phyloP scores from a whole-genome alignment of 495 filamentous ascomycete species.

The Neurospora sublineolata region DNA sequence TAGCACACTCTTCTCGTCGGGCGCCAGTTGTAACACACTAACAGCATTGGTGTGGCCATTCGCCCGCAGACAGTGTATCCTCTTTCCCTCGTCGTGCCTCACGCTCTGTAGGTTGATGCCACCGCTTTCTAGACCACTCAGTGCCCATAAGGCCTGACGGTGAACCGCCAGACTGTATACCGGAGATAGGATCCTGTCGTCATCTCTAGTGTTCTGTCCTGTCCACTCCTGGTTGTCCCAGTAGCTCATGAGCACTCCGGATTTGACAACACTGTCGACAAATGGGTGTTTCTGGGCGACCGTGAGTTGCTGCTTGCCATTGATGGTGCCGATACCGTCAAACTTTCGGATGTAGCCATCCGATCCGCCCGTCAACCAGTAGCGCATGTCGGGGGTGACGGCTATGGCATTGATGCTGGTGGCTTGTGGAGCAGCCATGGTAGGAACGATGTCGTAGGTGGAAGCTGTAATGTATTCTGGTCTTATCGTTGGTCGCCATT shows the following conservation, averaged over 20 bases:
- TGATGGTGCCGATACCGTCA: constrained; percentile 90
- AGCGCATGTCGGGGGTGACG: constrained; percentile 88
- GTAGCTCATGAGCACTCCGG: constrained; percentile 83
- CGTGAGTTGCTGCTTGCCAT: constrained; percentile 85
- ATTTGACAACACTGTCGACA: constrained; percentile 92
- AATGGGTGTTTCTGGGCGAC: constrained; percentile 96
- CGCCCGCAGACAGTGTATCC: constrained; percentile 58
- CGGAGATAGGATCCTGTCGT: constrained; percentile 56
- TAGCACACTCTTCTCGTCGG: constrained; percentile 77
- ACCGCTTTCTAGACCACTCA: constrained; percentile 81
- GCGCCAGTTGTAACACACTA: constrained; percentile 68
- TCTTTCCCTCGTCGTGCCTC: constrained; percentile 89
- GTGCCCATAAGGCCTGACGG: constrained; percentile 77
- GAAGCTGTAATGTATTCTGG: constrained; percentile 70
- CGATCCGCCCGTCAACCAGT: constrained; percentile 85
- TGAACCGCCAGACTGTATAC: constrained; percentile 93
- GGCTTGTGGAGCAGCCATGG: constrained; percentile 88
- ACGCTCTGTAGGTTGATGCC: constrained; percentile 88
- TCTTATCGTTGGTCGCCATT: constrained; percentile 55
- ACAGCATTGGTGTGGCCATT: constrained; percentile 79
- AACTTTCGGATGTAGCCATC: constrained; percentile 94
- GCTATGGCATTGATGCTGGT: constrained; percentile 92
- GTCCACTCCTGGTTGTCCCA: constrained; percentile 77
- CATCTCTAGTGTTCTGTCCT: constrained; percentile 29
- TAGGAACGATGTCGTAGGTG: constrained; percentile 91